Evolutionary conservation across 2,329 filamentous ascomycete species (phyloP).

Genomic region (Beauveria brongniartii): DNA sequence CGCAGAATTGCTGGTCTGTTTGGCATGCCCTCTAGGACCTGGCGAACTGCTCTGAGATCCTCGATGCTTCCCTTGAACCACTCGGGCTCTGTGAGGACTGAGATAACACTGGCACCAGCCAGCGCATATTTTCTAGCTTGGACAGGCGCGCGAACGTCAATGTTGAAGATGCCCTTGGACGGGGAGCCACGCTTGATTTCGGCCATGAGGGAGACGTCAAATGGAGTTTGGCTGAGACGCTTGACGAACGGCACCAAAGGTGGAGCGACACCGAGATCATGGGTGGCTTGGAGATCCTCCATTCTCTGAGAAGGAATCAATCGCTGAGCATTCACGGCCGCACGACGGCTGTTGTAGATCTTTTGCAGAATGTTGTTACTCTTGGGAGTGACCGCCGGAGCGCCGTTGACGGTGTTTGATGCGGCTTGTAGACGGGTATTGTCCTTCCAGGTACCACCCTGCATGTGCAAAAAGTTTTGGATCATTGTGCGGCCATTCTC

Average conservation of each 20-base stretch:
- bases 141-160: slow-evolving; percentile 77
- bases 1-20: slow-evolving; percentile 86
- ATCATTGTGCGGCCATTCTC: slow-evolving; percentile 84
- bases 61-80: slow-evolving; percentile 99
- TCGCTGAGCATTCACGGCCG: slow-evolving; percentile 72
- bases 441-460: slow-evolving; percentile 84
- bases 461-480: slow-evolving; percentile 82
- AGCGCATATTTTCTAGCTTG: slow-evolving; percentile 89
- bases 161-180: slow-evolving; percentile 88
- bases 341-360: slow-evolving; percentile 78
- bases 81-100: slow-evolving; percentile 94
- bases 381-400: slow-evolving; percentile 34
- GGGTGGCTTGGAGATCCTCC: slow-evolving; percentile 76
- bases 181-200: slow-evolving; percentile 96
- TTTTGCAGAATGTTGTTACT: slow-evolving; percentile 82
- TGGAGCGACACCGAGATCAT: slow-evolving; percentile 76
- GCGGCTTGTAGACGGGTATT: slow-evolving; percentile 51
- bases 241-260: slow-evolving; percentile 74
- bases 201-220: slow-evolving; percentile 87
- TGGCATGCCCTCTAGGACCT: slow-evolving; percentile 82
- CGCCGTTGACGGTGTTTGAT: slow-evolving; percentile 19
- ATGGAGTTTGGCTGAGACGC: slow-evolving; percentile 72
- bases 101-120: slow-evolving; percentile 93
- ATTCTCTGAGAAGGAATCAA: slow-evolving; percentile 75
- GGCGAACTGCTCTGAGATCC: slow-evolving; percentile 77